Evolutionary conservation across 306 rosid genomes (phyloP), one percentile per base, ranked within the genome.

Genomic region (Mimosa pudica): DNA sequence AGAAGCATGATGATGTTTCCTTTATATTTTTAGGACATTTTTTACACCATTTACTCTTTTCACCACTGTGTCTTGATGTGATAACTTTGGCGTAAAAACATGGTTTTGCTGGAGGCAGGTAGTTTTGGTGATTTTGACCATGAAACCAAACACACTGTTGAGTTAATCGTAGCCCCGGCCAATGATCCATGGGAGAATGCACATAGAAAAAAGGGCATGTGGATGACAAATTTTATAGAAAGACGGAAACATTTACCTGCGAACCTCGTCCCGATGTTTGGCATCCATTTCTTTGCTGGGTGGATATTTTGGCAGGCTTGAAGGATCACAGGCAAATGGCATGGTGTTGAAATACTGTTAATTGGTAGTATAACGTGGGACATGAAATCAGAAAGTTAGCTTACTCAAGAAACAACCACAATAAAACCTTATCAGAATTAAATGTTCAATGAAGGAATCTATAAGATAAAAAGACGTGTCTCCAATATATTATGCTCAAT

Each of bases 241-340:
- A 72, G 64, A 38, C 69, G 47, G 24, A 44, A 10, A 41, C 18
- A 60, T 42, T 70, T 79, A 96, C 99, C 91, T 87, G 55, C 84
- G 80, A n/a, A 80, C 78, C 7, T 91, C 96, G 32, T 93, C 96
- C 5, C 83, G 87, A 63, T 0, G 54, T 79, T 93, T 96, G 46
- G 97, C 98, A 88, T 96, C 99, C 80, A 96, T 90, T 88, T 96
- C 99, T 84, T 96, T 96, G 86, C 90, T 89, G 16, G 99, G 98
- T 76, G 96, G 81, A 86, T 96, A 96, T 80, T 87, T 96, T 17
- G 99, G 99, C 66, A 96, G 75, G 78, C 62, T 87, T 80, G 98
- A 86, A 9, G 99, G 97, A 54, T 79, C 97, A 65, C 99, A 96
- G 17, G 98, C 92, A 70, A 81, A 85, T 30, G 99, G 99, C 85